Percentiles rank a stretch among this genome's conserved stretches.
Evolutionary conservation across 805 yeast genomes (phyloP).

Genomic region (Hanseniaspora nectarophila): DNA sequence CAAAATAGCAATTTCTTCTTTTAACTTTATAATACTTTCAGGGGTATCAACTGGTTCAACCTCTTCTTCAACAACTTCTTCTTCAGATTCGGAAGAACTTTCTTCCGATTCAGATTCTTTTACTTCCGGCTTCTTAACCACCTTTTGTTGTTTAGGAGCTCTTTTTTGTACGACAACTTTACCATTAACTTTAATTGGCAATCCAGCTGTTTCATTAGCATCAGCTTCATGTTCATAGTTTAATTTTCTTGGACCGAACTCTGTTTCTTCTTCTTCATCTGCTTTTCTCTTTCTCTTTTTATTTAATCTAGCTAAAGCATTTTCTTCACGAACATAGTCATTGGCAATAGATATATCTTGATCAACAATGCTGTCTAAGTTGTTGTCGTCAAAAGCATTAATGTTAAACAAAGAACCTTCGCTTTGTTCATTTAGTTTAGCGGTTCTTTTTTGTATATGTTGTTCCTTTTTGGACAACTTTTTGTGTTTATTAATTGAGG

Average conservation of each 20-base stretch:
- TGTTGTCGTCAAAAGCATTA: slow-evolving; percentile 18
- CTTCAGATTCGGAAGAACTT: slow-evolving; percentile 19
- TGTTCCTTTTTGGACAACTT: slow-evolving; percentile 19
- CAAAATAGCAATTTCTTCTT: slow-evolving; percentile 72
- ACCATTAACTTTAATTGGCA: slow-evolving; percentile 76
- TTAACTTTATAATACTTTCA: slow-evolving; percentile 47
- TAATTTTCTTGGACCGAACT: slow-evolving; percentile 67
- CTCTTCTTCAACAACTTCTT: slow-evolving; percentile 23
- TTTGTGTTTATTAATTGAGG: neutral
- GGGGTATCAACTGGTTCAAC: slow-evolving; percentile 32
- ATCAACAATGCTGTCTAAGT: neutral
- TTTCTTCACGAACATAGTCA: slow-evolving; percentile 14
- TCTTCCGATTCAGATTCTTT: slow-evolving; percentile 17
- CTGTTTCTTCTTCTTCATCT: slow-evolving; percentile 69
- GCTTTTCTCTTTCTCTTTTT: slow-evolving; percentile 19
- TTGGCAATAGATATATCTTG: slow-evolving; percentile 19
- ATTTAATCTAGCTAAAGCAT: neutral
- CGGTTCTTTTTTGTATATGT: slow-evolving; percentile 24
- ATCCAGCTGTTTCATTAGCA: slow-evolving; percentile 41
- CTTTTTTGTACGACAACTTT: slow-evolving; percentile 41
- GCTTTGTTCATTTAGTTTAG: slow-evolving; percentile 23
- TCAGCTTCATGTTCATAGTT: slow-evolving; percentile 33
- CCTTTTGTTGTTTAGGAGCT: slow-evolving; percentile 18
- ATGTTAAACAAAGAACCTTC: slow-evolving; percentile 24
- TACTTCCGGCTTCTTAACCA: slow-evolving; percentile 15